Conservation (phyloP, 495 filamentous ascomycete species). For the Trichocladium antarcticum region DNA sequence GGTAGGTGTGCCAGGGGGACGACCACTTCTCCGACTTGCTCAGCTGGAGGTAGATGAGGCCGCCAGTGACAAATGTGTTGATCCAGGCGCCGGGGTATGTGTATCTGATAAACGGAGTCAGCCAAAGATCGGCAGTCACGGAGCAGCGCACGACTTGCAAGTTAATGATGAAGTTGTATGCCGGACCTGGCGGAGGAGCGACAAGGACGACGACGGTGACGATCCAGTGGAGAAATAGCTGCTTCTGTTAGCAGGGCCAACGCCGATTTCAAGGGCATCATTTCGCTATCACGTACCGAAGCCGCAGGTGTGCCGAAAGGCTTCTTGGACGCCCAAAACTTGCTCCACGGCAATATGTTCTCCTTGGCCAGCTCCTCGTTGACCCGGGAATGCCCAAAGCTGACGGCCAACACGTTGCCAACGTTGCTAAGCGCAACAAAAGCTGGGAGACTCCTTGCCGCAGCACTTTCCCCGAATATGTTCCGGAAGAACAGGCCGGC, state of each 20-base stretch:
- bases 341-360: constrained; percentile 52
- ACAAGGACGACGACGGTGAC: constrained; percentile 40
- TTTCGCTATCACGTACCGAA: constrained; percentile 30
- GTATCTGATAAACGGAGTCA: constrained; percentile 21
- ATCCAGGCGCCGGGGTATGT: constrained; percentile 46
- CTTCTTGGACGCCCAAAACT: constrained; percentile 34
- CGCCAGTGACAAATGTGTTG: constrained; percentile 39
- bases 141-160: constrained; percentile 20
- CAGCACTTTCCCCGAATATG: constrained; percentile 32
- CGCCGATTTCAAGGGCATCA: not conserved
- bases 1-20: constrained; percentile 35
- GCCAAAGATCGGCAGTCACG: not conserved
- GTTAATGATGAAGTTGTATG: constrained; percentile 41
- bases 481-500: constrained; percentile 40
- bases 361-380: constrained; percentile 61
- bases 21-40: constrained; percentile 34
- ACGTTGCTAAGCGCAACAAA: constrained; percentile 53
- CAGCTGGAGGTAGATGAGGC: constrained; percentile 41
- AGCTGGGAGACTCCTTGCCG: constrained; percentile 41
- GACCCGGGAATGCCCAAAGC: constrained; percentile 46
- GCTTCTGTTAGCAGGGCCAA: not conserved
- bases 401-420: constrained; percentile 45
- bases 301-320: constrained; percentile 32
- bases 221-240: constrained; percentile 43
- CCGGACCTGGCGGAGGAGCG: constrained; percentile 36